Evolutionary conservation across 2,329 filamentous ascomycete species (phyloP).

Genomic region (Verticillium longisporum): DNA sequence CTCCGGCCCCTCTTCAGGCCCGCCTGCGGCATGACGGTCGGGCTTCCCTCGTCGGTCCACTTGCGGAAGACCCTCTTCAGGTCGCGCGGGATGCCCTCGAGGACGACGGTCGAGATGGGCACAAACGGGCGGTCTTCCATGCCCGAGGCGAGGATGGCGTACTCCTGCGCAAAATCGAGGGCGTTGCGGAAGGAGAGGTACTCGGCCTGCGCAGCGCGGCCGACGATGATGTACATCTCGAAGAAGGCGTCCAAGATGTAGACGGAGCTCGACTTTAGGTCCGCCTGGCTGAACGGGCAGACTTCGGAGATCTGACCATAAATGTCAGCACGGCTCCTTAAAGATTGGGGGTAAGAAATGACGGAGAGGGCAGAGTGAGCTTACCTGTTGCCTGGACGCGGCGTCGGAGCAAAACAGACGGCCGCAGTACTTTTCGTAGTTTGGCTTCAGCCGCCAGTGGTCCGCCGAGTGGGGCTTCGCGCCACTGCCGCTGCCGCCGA

Average conservation of each 20-base stretch:
- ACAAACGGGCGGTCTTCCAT: conserved; percentile 78
- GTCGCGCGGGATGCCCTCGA: conserved; percentile 67
- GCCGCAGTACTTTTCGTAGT: conserved; percentile 67
- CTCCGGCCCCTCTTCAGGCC: conserved; percentile 43
- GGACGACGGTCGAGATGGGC: conserved; percentile 68
- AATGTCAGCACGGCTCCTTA: conserved; percentile 13
- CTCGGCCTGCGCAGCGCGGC: conserved; percentile 62
- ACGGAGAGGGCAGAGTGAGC: conserved; percentile 17
- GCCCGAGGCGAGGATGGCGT: conserved; percentile 78
- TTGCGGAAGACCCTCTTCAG: conserved; percentile 76
- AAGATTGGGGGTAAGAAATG: background rate
- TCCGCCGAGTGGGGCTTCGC: conserved; percentile 55
- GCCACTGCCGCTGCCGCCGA: conserved; percentile 41
- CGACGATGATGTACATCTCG: conserved; percentile 86
- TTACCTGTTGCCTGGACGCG: conserved; percentile 58
- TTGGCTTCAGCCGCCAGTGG: conserved; percentile 80
- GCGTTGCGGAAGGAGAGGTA: conserved; percentile 78
- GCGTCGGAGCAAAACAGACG: conserved; percentile 77
- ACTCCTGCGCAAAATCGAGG: conserved; percentile 87
- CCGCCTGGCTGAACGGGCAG: conserved; percentile 72
- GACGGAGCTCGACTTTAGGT: conserved; percentile 74
- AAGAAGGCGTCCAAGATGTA: conserved; percentile 92
- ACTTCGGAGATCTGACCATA: conserved; percentile 63
- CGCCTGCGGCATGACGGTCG: conserved; percentile 38
- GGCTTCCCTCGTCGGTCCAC: conserved; percentile 56